A percentile compares a stretch with the other conserved stretches of the same genome.
These are phyloP conservation scores for Wickerhamomyces pijperi DNA, from an alignment of 805 yeast genomes.

Conservation along the genomic window DNA sequence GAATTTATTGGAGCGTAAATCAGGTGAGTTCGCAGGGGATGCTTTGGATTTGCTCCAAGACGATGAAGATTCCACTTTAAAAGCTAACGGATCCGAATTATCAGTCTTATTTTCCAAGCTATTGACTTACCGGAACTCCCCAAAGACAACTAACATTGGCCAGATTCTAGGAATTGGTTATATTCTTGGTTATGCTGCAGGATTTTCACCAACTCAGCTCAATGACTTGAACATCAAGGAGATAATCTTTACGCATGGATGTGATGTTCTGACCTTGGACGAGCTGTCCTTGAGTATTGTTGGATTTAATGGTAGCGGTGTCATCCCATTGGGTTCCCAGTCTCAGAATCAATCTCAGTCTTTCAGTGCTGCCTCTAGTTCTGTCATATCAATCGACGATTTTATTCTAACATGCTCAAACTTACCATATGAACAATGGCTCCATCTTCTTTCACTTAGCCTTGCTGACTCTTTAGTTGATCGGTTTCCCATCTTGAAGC, in stretches of 20 bases:
- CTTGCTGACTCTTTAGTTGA: neutral
- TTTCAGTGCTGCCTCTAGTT: too few species aligned
- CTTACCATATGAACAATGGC: neutral
- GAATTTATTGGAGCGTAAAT: slow-evolving; percentile 3
- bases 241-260: too few species aligned
- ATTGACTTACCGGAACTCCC: neutral
- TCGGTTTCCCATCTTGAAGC: neutral
- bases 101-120: too few species aligned
- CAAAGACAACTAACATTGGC: neutral
- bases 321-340: too few species aligned
- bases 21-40: slow-evolving; percentile 3
- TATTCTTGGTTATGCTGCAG: neutral
- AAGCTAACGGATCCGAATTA: too few species aligned
- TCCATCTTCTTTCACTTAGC: neutral
- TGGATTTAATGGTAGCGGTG: neutral
- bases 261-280: neutral
- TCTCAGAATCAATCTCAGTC: too few species aligned
- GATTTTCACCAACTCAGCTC: neutral
- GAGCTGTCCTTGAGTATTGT: neutral
- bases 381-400: too few species aligned
- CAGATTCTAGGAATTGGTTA: neutral
- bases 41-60: too few species aligned
- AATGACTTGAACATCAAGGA: neutral
- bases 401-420: too few species aligned
- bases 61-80: too few species aligned